Conservation (phyloP, 2,329 filamentous ascomycete genomes). For the Colletotrichum scovillei region DNA sequence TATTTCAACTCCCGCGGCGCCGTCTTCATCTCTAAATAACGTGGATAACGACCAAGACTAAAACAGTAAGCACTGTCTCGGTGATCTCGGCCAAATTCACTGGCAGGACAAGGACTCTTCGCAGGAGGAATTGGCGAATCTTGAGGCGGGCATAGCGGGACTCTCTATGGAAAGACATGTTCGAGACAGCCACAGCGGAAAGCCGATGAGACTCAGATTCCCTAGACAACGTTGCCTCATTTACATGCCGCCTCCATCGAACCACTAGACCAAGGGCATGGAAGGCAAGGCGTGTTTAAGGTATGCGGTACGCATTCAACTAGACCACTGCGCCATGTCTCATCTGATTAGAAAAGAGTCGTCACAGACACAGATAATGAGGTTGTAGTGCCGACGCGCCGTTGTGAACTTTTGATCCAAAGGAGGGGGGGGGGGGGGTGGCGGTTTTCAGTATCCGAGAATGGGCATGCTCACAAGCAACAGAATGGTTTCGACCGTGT, state of each 20-base stretch:
- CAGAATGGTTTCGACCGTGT: neutral
- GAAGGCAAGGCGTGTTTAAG: neutral
- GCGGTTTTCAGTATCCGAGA: neutral
- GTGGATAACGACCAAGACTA: neutral
- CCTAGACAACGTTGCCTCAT: conserved; percentile 19
- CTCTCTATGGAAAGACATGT: conserved; percentile 19
- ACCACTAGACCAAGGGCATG: neutral
- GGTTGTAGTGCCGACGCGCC: conserved; percentile 16
- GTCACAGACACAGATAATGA: neutral
- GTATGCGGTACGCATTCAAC: conserved; percentile 1
- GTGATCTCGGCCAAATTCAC: conserved; percentile 26
- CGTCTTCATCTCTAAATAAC: conserved; percentile 1
- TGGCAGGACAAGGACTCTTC: neutral
- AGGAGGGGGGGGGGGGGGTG: too few relatives aligned
- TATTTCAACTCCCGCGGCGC: neutral
- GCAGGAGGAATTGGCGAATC: conserved; percentile 9
- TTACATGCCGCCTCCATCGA: conserved; percentile 9
- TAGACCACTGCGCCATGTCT: conserved; percentile 19
- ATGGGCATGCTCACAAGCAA: conserved; percentile 9
- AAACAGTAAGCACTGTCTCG: conserved; percentile 30
- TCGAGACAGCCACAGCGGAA: conserved; percentile 17
- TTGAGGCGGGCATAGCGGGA: neutral
- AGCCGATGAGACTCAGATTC: neutral
- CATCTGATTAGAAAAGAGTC: conserved; percentile 14
- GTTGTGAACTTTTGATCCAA: neutral